These are phyloP conservation scores for Lyophyllum semitale DNA, from an alignment of 768 basidiomycete species.

Conservation along the genomic window DNA sequence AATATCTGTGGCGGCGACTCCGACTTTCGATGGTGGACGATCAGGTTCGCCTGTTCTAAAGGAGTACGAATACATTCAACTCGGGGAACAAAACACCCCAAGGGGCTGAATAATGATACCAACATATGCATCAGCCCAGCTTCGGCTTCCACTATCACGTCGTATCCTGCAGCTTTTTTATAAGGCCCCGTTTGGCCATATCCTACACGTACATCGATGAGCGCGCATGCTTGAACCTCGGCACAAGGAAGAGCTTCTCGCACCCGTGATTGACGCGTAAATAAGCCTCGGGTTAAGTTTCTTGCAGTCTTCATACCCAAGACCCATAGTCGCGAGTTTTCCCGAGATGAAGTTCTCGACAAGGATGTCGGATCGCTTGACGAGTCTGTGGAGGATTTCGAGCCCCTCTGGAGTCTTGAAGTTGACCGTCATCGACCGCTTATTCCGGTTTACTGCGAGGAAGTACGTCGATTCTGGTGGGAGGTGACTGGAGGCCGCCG, in stretches of 20 bases:
- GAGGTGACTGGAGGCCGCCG: constrained; percentile 58
- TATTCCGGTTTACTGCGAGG: constrained; percentile 85
- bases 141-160: constrained; percentile 85
- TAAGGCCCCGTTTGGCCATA: constrained; percentile 87
- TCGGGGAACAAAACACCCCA: constrained; percentile 9
- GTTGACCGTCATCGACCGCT: constrained; percentile 87
- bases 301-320: constrained; percentile 82
- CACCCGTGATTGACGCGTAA: constrained; percentile 89
- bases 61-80: not conserved
- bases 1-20: constrained; percentile 90
- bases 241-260: constrained; percentile 11
- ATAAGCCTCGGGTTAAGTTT: constrained; percentile 79
- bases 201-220: constrained; percentile 17
- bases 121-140: constrained; percentile 95
- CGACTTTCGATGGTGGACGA: constrained; percentile 90
- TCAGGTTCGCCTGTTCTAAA: constrained; percentile 84
- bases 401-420: constrained; percentile 80
- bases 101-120: constrained; percentile 24
- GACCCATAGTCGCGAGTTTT: constrained; percentile 81
- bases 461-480: constrained; percentile 95
- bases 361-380: constrained; percentile 77
- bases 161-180: constrained; percentile 81
- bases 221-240: not conserved
- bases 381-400: constrained; percentile 70
- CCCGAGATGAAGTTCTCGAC: constrained; percentile 90